These are phyloP conservation scores for Ogataea nitratoaversa DNA, from an alignment of 805 yeast genomes.

Conservation along the genomic window DNA sequence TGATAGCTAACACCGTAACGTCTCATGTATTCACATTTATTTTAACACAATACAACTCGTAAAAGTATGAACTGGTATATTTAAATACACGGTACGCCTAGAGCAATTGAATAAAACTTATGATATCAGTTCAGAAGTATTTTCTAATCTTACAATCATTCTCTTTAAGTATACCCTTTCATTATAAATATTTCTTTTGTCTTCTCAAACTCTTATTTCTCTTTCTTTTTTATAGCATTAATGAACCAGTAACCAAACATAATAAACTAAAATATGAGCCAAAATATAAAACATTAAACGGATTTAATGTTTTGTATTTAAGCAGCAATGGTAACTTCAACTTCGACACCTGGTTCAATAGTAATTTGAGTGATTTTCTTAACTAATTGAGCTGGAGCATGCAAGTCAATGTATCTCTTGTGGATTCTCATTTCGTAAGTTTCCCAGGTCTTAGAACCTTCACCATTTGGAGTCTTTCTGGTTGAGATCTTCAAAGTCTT, in stretches of 20 bases:
- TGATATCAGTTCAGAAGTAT: conserved; percentile 5
- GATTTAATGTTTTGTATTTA: conserved; percentile 33
- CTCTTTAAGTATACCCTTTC: neutral
- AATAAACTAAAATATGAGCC: neutral
- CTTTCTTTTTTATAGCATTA: neutral
- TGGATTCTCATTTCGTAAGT: conserved; percentile 99
- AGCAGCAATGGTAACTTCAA: conserved; percentile 88
- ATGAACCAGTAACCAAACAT: neutral
- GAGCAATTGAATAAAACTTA: conserved; percentile 41
- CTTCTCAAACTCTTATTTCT: neutral
- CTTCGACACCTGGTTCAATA: conserved; percentile 99
- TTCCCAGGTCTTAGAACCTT: conserved; percentile 99
- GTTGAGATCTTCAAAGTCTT: conserved; percentile 96
- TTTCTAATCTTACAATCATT: neutral
- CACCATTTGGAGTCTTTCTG: conserved; percentile 99
- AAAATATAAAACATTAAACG: neutral
- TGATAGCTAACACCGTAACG: conserved; percentile 63
- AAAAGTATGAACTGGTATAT: conserved; percentile 26
- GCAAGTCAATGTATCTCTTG: conserved; percentile 98
- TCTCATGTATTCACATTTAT: conserved; percentile 33
- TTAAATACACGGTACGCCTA: conserved; percentile 56
- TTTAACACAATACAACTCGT: conserved; percentile 8
- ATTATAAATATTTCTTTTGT: neutral
- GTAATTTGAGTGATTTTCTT: conserved; percentile 96
- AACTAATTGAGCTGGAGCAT: conserved; percentile 91